Evolutionary conservation across 305 asterid genomes (phyloP), one percentile per base, ranked within the genome.

Genomic region (Solanum hybrid): DNA sequence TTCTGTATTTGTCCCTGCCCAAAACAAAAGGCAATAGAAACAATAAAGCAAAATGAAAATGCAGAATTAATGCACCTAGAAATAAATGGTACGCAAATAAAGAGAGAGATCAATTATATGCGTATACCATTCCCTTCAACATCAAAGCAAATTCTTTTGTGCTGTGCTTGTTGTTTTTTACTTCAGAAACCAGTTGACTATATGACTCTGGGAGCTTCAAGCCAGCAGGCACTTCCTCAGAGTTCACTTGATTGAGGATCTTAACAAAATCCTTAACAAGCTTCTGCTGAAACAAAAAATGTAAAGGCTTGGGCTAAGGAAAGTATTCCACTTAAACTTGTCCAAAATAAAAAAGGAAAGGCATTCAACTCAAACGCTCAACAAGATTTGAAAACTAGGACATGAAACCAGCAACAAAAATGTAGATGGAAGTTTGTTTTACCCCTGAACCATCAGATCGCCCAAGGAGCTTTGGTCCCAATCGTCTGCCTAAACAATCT

Each of bases 381-480:
- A 42, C 69, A 81, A 81, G 37, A 81, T 81, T 7, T 60, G 66
- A 81, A 79, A 45, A 29, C 40, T 27, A 45, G 11, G 19, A 45
- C 72, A 29, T 84, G 19, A 84, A 84, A 17, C 87, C 73, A 45
- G 40, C 2, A 84, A 84, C 19, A 29, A 51, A 82, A 51, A 45
- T 29, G 40, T 22, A 89, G 87, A 73, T 45, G 36, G 72, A 75
- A 73, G 26, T 69, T 64, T 38, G 32, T 31, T 90, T 56, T 92
- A 95, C 97, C 98, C 95, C 98, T 89, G 97, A 94, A 93, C 95
- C 97, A 92, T 92, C 94, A 90, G 91, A 91, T 94, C 97, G 92
- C 87, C 98, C 98, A 84, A 96, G 97, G 91, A 96, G 93, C 93
- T 94, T 96, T 84, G 98, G 98, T 85, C 98, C 98, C 93, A 95